These are phyloP conservation scores for Oryza glumipatula DNA, from an alignment of 176 grass and related monocot genomes.

Conservation along the genomic window DNA sequence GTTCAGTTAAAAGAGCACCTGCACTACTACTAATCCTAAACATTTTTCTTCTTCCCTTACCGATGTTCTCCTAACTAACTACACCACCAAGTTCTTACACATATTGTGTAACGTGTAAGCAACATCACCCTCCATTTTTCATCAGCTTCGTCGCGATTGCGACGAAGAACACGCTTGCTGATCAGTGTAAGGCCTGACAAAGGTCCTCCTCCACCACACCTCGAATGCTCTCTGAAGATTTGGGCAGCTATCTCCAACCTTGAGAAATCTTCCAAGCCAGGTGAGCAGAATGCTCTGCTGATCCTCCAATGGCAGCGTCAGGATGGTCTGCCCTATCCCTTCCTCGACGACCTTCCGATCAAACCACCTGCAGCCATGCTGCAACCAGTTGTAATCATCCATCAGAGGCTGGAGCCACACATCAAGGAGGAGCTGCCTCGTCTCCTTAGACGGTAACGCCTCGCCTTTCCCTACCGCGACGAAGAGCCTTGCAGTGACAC, in stretches of 20 bases:
- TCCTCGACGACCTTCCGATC: constrained; percentile 68
- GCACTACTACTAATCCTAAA: constrained; percentile 4
- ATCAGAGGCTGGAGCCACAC: constrained; percentile 88
- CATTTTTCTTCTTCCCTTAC: neutral
- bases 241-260: constrained; percentile 64
- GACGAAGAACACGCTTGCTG: constrained; percentile 38
- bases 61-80: neutral
- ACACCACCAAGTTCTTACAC: neutral
- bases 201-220: constrained; percentile 93
- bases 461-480: constrained; percentile 71
- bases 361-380: constrained; percentile 68
- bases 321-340: constrained; percentile 68
- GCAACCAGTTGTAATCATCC: constrained; percentile 84
- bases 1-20: neutral
- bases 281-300: constrained; percentile 73
- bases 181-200: constrained; percentile 74
- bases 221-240: constrained; percentile 93
- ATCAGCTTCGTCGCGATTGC: neutral
- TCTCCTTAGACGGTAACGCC: constrained; percentile 62
- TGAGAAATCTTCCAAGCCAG: constrained; percentile 76
- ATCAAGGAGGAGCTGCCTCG: constrained; percentile 53
- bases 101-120: neutral
- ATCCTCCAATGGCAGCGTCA: constrained; percentile 79
- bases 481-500: constrained; percentile 68
- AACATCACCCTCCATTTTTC: neutral